Base-by-base conservation (phyloP, 345 rosid genomes). In the Chamaenerion angustifolium region DNA sequence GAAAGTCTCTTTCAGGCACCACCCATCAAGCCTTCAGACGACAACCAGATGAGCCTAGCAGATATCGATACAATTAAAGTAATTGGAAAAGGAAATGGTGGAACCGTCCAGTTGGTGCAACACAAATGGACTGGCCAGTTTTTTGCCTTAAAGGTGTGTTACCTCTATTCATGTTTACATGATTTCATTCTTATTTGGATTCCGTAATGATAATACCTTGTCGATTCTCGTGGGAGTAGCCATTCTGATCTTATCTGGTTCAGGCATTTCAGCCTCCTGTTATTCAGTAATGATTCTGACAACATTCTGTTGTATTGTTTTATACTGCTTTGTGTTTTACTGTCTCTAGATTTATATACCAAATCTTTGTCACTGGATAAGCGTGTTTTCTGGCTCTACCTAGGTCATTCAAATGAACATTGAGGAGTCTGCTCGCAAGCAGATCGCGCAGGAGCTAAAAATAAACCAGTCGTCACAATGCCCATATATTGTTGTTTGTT, bases 71-170 rank as follows among this genome's bases (percentile, higher is more conserved):
- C 78, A 19, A 71, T 90, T 54, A 86, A 90, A 63, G 74, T 86
- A 48, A 74, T 90, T 40, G 98, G 98, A 1, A 90, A 90, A 74
- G 98, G 98, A 54, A 83, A 76, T 63, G 83, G 98, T 49, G 98
- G 98, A 54, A 78, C 70, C 49, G 98, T 90, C 27, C 98, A 90
- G 45, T 64, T 90, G 68, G 98, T 90, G 68, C 98, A 80, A 58
- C 98, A 90, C 74, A 90, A 90, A 64, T 90, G 94, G 94, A 78
- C 86, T 45, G 81, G 79, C 55, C 94, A 79, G 35, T 86, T 90
- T 61, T 86, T 90, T 41, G 96, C 98, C 11, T 69, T 90, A 55
- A 90, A 90, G 94, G 97, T 89, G 7, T 31, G 8, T 47, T 17
- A 18, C 41, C 18, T 47, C 42, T 12, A 14, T 45, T 40, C 10